Conservation (phyloP, 2,329 filamentous ascomycete genomes). For the Aureobasidium sp. region DNA sequence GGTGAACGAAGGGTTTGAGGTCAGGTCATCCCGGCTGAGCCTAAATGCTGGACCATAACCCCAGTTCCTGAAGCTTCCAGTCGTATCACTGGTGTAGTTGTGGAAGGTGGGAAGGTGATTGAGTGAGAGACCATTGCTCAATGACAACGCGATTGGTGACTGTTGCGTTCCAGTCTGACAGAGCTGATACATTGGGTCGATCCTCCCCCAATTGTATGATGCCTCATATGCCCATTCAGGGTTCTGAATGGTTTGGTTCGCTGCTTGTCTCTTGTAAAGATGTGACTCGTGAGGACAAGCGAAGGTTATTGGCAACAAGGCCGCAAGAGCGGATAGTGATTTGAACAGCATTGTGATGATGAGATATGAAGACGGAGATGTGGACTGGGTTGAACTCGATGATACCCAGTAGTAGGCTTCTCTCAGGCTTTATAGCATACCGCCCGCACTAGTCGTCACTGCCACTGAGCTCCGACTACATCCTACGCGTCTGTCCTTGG, state of each 20-base stretch:
- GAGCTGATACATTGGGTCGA: slow-evolving; percentile 29
- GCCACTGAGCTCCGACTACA: neutral
- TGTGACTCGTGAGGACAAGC: slow-evolving; percentile 9
- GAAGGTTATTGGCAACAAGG: neutral
- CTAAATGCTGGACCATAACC: slow-evolving; percentile 41
- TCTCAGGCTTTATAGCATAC: neutral
- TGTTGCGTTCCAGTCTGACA: slow-evolving; percentile 45
- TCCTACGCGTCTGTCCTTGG: neutral
- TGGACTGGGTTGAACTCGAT: neutral
- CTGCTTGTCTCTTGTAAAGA: neutral
- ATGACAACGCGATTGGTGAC: slow-evolving; percentile 38
- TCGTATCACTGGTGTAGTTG: slow-evolving; percentile 14
- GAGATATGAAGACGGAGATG: neutral
- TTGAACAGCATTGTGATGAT: neutral
- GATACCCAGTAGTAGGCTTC: neutral
- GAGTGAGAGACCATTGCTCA: slow-evolving; percentile 21
- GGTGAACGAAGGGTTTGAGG: slow-evolving; percentile 31
- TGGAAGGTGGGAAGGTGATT: slow-evolving; percentile 24
- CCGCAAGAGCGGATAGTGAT: slow-evolving; percentile 5
- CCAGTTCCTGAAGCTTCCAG: slow-evolving; percentile 35
- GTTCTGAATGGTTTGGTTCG: slow-evolving; percentile 8
- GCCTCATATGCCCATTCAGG: slow-evolving; percentile 26
- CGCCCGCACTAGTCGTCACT: neutral
- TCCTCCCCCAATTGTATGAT: slow-evolving; percentile 32
- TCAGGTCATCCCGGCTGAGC: slow-evolving; percentile 29